Evolutionary conservation across 257 asterid genomes (phyloP).

Genomic region (Jacaranda mimosifolia): DNA sequence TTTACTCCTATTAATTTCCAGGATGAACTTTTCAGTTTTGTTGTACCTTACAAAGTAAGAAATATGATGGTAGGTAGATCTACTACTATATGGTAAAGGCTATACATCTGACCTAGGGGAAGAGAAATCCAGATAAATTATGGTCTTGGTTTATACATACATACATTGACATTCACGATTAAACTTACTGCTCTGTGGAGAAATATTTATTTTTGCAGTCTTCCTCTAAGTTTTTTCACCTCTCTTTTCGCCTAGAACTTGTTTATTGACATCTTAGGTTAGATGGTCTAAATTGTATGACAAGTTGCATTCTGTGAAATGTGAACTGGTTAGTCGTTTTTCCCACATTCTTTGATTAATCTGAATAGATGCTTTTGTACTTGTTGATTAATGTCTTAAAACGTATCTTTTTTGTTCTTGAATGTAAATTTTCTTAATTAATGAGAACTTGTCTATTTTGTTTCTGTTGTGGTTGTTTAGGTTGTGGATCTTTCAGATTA

Average conservation of each 20-base stretch:
- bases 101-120: neutral
- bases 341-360: slow-evolving; percentile 22
- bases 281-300: neutral
- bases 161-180: neutral
- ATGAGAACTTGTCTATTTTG: slow-evolving; percentile 9
- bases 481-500: slow-evolving; percentile 87
- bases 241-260: slow-evolving; percentile 14
- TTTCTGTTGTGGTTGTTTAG: slow-evolving; percentile 41
- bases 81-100: slow-evolving; percentile 5
- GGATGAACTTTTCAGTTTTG: slow-evolving; percentile 11
- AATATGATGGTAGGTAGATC: neutral
- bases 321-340: slow-evolving; percentile 3
- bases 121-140: slow-evolving; percentile 2
- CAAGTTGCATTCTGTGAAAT: slow-evolving; percentile 15
- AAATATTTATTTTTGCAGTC: neutral
- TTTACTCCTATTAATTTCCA: slow-evolving; percentile 6
- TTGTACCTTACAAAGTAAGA: slow-evolving; percentile 11
- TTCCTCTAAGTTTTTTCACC: slow-evolving; percentile 10
- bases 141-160: slow-evolving; percentile 1
- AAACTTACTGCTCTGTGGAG: slow-evolving; percentile 16
- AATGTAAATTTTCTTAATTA: slow-evolving; percentile 2
- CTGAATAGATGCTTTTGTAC: slow-evolving; percentile 25
- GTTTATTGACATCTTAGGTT: slow-evolving; percentile 28
- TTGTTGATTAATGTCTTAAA: slow-evolving; percentile 21
- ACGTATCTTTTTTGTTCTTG: slow-evolving; percentile 6